Evolutionary conservation across 805 yeast species (phyloP).

Genomic region (Wickerhamiella alocasiicola): DNA sequence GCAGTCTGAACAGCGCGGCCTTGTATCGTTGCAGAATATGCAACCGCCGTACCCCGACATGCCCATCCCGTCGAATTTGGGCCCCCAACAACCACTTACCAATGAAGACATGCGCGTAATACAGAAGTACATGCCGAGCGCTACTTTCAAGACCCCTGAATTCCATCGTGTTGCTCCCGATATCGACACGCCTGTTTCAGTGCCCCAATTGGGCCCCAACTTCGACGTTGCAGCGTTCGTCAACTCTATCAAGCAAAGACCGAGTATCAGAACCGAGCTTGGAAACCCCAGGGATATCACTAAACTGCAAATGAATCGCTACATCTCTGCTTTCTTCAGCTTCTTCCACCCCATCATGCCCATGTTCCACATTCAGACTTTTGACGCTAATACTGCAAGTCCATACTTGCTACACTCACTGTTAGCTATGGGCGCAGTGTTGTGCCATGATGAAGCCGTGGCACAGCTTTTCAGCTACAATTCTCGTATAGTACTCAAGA

Average conservation of each 20-base stretch:
- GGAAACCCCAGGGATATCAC: slow-evolving; percentile 13
- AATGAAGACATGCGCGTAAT: slow-evolving; percentile 1
- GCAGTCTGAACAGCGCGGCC: not conserved
- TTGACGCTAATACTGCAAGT: slow-evolving; percentile 23
- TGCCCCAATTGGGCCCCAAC: slow-evolving; percentile 11
- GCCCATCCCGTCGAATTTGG: not conserved
- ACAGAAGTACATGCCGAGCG: not conserved
- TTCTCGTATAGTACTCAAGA: slow-evolving; percentile 21
- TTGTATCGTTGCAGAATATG: not conserved
- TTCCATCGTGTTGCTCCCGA: slow-evolving; percentile 8
- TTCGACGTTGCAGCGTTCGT: slow-evolving; percentile 6
- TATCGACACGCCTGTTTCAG: slow-evolving; percentile 5
- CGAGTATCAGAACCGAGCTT: slow-evolving; percentile 1
- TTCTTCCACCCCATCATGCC: slow-evolving; percentile 27
- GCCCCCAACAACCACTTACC: slow-evolving; percentile 3
- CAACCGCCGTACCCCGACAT: not conserved
- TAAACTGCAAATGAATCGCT: slow-evolving; percentile 23
- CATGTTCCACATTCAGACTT: slow-evolving; percentile 26
- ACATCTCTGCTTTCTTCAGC: slow-evolving; percentile 25
- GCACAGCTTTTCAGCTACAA: slow-evolving; percentile 16
- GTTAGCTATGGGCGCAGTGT: slow-evolving; percentile 27
- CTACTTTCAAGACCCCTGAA: slow-evolving; percentile 1
- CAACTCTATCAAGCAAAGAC: slow-evolving; percentile 4
- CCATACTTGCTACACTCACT: slow-evolving; percentile 26
- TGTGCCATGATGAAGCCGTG: slow-evolving; percentile 22